A percentile compares a stretch with the other conserved stretches of the same genome.
phyloP scores from a whole-genome alignment of 495 filamentous ascomycete genomes.

The Copromyces sp. region DNA sequence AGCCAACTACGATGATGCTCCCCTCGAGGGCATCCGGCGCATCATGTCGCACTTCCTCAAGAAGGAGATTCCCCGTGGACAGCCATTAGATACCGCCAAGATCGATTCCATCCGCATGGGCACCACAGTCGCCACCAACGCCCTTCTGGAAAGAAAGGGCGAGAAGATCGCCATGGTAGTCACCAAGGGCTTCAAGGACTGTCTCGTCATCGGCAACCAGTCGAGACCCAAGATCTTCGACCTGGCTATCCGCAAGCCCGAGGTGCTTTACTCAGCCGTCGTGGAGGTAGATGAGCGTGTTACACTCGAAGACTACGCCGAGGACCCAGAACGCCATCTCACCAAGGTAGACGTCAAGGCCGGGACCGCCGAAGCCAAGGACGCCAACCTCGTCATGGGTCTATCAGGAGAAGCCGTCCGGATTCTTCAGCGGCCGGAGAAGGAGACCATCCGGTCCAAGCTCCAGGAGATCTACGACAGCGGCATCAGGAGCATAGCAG shows the following conservation, averaged over 20 bases:
- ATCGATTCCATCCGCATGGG: conserved; percentile 87
- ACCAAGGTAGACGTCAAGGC: conserved; percentile 40
- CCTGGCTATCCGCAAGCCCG: conserved; percentile 66
- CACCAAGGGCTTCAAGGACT: conserved; percentile 88
- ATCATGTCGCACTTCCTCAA: conserved; percentile 74
- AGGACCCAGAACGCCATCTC: conserved; percentile 54
- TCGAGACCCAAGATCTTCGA: conserved; percentile 78
- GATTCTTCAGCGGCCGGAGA: conserved; percentile 49
- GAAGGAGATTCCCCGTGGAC: conserved; percentile 65
- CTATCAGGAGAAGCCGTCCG: conserved; percentile 61
- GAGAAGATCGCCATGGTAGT: conserved; percentile 86
- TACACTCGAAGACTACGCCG: conserved; percentile 80
- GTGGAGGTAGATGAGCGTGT: conserved; percentile 76
- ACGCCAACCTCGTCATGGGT: conserved; percentile 51
- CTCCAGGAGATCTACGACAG: conserved; percentile 49
- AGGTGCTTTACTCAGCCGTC: conserved; percentile 65
- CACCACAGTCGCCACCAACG: conserved; percentile 83
- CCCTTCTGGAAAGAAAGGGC: conserved; percentile 84
- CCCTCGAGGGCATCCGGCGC: conserved; percentile 83
- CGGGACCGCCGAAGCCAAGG: conserved; percentile 32
- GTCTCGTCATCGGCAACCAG: conserved; percentile 80
- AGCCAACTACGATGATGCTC: conserved; percentile 78
- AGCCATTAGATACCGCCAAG: conserved; percentile 69
- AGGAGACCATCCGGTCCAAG: conserved; percentile 40
- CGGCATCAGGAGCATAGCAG: conserved; percentile 61